Evolutionary conservation across 345 rosid genomes (phyloP), one percentile per base, ranked within the genome.

Genomic region (Populus davidiana): DNA sequence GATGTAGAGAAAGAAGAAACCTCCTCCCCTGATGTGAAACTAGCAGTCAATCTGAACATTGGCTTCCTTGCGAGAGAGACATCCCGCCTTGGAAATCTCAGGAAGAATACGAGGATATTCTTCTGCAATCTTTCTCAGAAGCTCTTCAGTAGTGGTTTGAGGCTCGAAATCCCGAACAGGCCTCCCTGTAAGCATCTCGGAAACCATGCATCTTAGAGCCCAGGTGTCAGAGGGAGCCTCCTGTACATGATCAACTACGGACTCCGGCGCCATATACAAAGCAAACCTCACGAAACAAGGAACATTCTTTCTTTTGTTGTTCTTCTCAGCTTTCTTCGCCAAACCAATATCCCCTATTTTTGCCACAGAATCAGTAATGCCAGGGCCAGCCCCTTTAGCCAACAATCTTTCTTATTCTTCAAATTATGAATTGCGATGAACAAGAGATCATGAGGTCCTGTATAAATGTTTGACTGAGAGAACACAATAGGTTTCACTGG

Each of bases 301-400:
- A 87, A 85, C 77, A 47, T 80, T 59, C 16, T 63, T 25, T 68
- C 75, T 75, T 79, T 54, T 72, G 12, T 33, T 61, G 64, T 31
- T 75, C 41, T 56, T 18, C 66, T 85, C 27, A 20, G 70, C 75
- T 56, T 79, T 87, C 87, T 74, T 92, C 11, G 97, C 87, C 71
- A 94, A 82, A 18, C 97, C 98, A 13, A 94, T 91, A 80, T 94
- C 97, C 2, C 91, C 91, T 6, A 91, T 88, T 81, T 90, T 94
- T 0, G 80, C 38, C 3, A 73, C 81, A 35, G 54, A 80, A 9
- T 43, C 35, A 59, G 25, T 10, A 59, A 20, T 11, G 29, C 5
- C 16, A 17, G 6, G 8, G 29, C 17, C 38, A 14, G 25, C 66
- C 13, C 31, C 11, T 20, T 16, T 77, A 35, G 78, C 4, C 5